Evolutionary conservation across 176 grass and related monocot genomes (phyloP).

Genomic region (sorghum (Sorghum bicolor)): DNA sequence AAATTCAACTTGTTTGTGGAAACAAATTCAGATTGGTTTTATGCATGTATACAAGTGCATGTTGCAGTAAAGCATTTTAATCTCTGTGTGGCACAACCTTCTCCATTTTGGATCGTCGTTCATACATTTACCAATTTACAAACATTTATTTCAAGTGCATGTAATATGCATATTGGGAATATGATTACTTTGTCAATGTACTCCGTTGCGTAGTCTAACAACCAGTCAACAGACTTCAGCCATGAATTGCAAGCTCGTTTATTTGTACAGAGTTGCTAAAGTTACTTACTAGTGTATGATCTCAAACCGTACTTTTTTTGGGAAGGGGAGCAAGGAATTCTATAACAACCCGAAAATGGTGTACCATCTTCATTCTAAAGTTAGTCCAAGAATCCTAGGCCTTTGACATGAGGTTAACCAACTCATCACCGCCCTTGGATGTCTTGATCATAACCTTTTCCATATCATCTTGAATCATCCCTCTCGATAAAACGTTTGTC

Average conservation of each 20-base stretch:
- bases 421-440: too few relatives aligned
- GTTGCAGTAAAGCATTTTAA: not conserved
- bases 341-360: not conserved
- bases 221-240: not conserved
- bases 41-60: not conserved
- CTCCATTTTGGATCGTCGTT: not conserved
- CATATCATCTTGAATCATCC: too few relatives aligned
- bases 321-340: not conserved
- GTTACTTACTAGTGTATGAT: not conserved
- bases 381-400: not conserved
- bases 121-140: not conserved
- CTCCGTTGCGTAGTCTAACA: not conserved
- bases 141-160: not conserved
- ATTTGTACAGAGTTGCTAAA: not conserved
- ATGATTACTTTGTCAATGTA: not conserved
- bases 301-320: not conserved
- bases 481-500: too few relatives aligned
- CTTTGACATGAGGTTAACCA: too few relatives aligned
- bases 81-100: not conserved
- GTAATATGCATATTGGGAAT: not conserved
- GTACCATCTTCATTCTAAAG: not conserved
- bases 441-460: too few relatives aligned
- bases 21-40: not conserved
- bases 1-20: slow-evolving; percentile 8
- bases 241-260: not conserved